Evolutionary conservation across 495 filamentous ascomycete genomes (phyloP).

Genomic region (Tuber indicum): DNA sequence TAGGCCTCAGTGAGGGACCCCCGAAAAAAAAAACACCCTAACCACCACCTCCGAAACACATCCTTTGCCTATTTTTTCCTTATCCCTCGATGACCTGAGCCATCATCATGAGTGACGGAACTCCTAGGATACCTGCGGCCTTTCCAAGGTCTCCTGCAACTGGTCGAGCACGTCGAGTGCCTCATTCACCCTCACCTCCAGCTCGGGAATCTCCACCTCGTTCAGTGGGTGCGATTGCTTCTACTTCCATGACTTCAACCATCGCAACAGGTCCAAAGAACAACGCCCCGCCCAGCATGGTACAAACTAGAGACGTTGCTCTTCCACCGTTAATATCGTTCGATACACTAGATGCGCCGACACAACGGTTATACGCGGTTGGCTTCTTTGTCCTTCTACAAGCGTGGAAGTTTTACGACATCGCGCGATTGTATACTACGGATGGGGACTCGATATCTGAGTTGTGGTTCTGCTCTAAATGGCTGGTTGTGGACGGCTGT

Average conservation of each 20-base stretch:
- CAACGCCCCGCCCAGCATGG: conserved; percentile 12
- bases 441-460: conserved; percentile 41
- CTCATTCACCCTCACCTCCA: conserved; percentile 2
- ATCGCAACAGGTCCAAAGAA: conserved; percentile 11
- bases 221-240: not conserved
- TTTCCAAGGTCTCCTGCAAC: conserved; percentile 32
- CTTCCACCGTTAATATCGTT: conserved; percentile 29
- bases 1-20: not conserved
- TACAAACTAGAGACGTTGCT: conserved; percentile 8
- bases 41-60: conserved; percentile 4
- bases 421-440: conserved; percentile 50
- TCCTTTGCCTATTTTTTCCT: not conserved
- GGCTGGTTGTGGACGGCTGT: conserved; percentile 71
- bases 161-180: conserved; percentile 9
- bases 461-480: conserved; percentile 86
- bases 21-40: conserved; percentile 13
- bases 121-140: conserved; percentile 30
- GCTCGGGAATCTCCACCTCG: not conserved
- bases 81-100: conserved; percentile 30
- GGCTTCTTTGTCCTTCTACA: conserved; percentile 65
- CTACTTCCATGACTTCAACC: conserved; percentile 5
- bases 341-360: conserved; percentile 72
- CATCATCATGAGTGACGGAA: conserved; percentile 23
- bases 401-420: conserved; percentile 80
- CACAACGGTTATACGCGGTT: conserved; percentile 78